Base-by-base conservation (phyloP, 768 basidiomycete genomes). In the Megacollybia marginata region DNA sequence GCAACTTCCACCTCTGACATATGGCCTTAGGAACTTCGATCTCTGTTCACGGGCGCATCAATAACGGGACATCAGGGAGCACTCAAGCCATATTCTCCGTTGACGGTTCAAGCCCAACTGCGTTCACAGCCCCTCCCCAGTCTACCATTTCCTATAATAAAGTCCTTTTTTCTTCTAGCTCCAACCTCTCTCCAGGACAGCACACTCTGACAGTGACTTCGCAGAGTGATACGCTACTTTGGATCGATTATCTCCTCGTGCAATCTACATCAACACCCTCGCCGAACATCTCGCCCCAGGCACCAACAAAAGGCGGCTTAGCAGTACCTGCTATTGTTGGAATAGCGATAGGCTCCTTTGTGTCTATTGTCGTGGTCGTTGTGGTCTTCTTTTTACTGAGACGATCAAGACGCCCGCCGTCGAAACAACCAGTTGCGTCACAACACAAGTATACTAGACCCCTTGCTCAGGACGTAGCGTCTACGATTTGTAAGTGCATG, bases 171-270 rank as follows among this genome's bases (percentile, higher is more conserved):
- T 47, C 52, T n/a, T 55, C 57, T 9, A 42, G 5, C 18, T 20
- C 47, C 15, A 13, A 33, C 19, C 54, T 62, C 15, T 23, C 20
- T 15, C 28, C 48, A n/a, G 55, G 57, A 12, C 51, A 57, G 32
- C 60, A 62, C 44, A 54, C 48, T 10, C 50, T 62, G 15, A 48
- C 54, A 20, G 53, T 50, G 33, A 56, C 50, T 28, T 33, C 57
- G 8, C 28, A 19, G 13, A 19, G 52, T 33, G 45, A 53, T 44
- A 19, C 33, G 5, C 48, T 50, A 19, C 7, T 60, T 10, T 60
- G 53, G 52, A 50, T 62, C 6, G 60, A 62, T 33, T 62, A 62
- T 40, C 19, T 62, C 13, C 53, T 62, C 13, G 34, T 62, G 13
- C 54, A 54, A 16, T 49, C 54, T 13, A 31, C 47, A 34, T 48